Percentiles rank a stretch among this genome's conserved stretches.
These are phyloP conservation scores for Aspergillus versicolor DNA, from an alignment of 2,329 filamentous ascomycete genomes.

Conservation along the genomic window DNA sequence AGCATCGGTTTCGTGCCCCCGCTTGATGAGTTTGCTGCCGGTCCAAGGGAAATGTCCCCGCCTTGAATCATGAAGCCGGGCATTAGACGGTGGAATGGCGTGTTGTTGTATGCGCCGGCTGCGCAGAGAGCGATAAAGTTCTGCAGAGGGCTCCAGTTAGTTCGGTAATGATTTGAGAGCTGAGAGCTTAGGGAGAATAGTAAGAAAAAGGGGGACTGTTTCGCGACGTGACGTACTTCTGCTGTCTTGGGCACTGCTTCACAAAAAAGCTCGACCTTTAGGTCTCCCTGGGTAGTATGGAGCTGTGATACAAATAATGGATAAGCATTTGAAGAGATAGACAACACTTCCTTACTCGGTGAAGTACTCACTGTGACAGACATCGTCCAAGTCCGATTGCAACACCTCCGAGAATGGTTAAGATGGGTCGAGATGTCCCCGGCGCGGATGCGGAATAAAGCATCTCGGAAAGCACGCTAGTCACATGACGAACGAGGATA, in stretches of 20 bases:
- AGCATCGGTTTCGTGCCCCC: constrained; percentile 42
- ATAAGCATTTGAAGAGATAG: not conserved
- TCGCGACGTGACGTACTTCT: constrained; percentile 55
- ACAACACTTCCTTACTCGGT: not conserved
- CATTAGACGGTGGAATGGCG: constrained; percentile 64
- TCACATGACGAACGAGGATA: constrained; percentile 2
- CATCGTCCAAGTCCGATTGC: constrained; percentile 19
- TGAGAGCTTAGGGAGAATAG: not conserved
- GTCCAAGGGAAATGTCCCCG: constrained; percentile 52
- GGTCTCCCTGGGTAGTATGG: constrained; percentile 82
- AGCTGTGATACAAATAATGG: constrained; percentile 45
- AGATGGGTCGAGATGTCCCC: not conserved
- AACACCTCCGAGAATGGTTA: not conserved
- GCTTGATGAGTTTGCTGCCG: constrained; percentile 42
- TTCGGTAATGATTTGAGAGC: not conserved
- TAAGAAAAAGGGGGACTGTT: no score
- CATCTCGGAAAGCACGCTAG: not conserved
- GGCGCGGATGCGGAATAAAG: not conserved
- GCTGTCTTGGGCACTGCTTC: constrained; percentile 90
- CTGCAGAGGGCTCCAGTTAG: constrained; percentile 27
- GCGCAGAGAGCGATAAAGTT: constrained; percentile 68
- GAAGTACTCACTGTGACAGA: constrained; percentile 33
- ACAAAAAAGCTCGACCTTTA: constrained; percentile 97
- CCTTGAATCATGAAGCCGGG: constrained; percentile 65
- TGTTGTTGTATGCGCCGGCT: constrained; percentile 58